Evolutionary conservation across 2,329 filamentous ascomycete genomes (phyloP).

Genomic region (Fusarium newnesense): DNA sequence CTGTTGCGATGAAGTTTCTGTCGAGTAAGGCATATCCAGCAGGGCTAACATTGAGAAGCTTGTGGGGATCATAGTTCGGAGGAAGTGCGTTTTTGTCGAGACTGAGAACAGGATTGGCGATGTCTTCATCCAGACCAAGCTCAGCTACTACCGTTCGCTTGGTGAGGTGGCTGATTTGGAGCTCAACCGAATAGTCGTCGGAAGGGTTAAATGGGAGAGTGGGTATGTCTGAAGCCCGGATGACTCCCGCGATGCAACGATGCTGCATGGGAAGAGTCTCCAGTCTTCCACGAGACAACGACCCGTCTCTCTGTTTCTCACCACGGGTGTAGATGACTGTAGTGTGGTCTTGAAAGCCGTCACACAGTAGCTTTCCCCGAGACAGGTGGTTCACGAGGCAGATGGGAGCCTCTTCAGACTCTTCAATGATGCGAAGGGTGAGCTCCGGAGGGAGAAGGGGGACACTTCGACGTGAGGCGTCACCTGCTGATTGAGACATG

Average conservation of each 20-base stretch:
- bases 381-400: neutral
- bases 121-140: neutral
- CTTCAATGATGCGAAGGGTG: neutral
- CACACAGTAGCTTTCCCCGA: neutral
- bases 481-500: neutral
- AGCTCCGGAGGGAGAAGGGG: neutral
- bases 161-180: neutral
- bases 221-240: neutral
- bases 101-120: neutral
- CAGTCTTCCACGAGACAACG: neutral
- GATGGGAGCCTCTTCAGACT: neutral
- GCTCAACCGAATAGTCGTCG: neutral
- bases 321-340: neutral
- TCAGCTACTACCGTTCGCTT: neutral
- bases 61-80: neutral
- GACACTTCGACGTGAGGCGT: accelerated
- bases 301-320: neutral
- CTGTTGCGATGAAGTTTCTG: neutral
- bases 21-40: neutral
- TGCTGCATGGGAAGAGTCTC: neutral
- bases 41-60: neutral
- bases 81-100: neutral
- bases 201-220: neutral
- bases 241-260: neutral
- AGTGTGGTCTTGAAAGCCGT: neutral